Base-by-base conservation (phyloP, 2,329 filamentous ascomycete genomes). In the Cladosporium austrohemisphaericum region DNA sequence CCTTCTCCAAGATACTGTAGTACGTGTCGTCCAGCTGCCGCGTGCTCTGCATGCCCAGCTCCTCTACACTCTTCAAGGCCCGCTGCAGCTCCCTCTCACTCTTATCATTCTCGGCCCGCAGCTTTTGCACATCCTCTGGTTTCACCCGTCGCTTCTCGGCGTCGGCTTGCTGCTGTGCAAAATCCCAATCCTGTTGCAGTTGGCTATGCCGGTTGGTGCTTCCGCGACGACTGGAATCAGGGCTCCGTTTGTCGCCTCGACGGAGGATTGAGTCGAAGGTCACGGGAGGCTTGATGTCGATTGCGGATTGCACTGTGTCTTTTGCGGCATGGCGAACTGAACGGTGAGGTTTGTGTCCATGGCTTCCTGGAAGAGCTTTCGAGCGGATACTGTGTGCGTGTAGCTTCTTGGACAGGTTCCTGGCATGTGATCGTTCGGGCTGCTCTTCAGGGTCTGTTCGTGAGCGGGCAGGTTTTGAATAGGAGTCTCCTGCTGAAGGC, bases 1-100 rank as follows among this genome's bases (percentile, higher is more conserved):
- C 75, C 61, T 85, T 87, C 62, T 88, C 83, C 23, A 89, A 73
- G 8, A 90, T 78, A 0, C 80, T 79, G 55, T 86, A 86, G 68
- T 90, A 91, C 3, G 84, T 84, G 51, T 85, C 80, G 64, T 91
- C 86, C 33, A 92, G 78, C 26, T 78, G 78, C 52, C 77, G 75
- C 13, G 83, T 86, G 19, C 49, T 80, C 75, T 18, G 85, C 85
- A 63, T 83, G 76, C 25, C 76, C 70, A 57, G 76, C 76, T 65
- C 62, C 47, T 66, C 62, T 9, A 90, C 72, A 41, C 55, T 57
- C 44, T 70, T 66, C 8, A 76, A 60, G 18, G 69, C 66, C 16
- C 58, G 51, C 5, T 67, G 65, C 7, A 76, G 63, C 44, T 73
- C 66, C 40, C 57, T 60, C 60, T 59, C 63, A 60, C 72, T 64